These are phyloP conservation scores for Fraxinus quadrangulata DNA, from an alignment of 257 asterid genomes.

Conservation along the genomic window DNA sequence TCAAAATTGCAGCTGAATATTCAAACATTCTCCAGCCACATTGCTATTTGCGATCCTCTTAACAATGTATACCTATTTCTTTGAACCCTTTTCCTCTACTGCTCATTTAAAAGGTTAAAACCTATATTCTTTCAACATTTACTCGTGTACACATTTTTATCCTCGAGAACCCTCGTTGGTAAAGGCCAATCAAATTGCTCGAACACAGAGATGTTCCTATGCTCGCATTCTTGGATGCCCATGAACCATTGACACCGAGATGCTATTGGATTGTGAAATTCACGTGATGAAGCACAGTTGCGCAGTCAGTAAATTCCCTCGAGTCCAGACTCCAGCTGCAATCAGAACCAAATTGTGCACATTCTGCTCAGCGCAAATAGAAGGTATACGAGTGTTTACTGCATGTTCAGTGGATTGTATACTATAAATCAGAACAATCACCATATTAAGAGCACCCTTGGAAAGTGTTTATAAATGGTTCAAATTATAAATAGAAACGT, in stretches of 20 bases:
- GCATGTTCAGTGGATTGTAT: not conserved
- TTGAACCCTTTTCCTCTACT: not conserved
- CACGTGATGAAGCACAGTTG: not conserved
- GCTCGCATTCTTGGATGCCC: not conserved
- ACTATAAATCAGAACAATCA: conserved; percentile 4
- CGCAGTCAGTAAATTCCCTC: not conserved
- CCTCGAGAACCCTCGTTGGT: not conserved
- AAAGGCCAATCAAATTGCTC: not conserved
- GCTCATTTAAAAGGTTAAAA: not conserved
- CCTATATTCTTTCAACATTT: conserved; percentile 7
- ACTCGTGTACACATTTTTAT: conserved; percentile 31
- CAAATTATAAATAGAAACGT: too few relatives aligned
- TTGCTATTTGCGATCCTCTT: not conserved
- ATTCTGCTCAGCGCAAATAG: not conserved
- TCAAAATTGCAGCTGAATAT: conserved; percentile 30
- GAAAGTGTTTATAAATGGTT: too few relatives aligned
- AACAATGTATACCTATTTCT: not conserved
- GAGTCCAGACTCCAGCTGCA: not conserved
- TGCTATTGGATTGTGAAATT: not conserved
- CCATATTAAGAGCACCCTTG: too few relatives aligned
- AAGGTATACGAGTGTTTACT: not conserved
- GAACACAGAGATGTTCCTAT: not conserved
- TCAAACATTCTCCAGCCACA: conserved; percentile 16
- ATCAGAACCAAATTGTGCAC: not conserved
- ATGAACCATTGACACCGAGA: not conserved